Evolutionary conservation across 495 filamentous ascomycete species (phyloP).

Genomic region (Lasiosphaeris hirsuta): DNA sequence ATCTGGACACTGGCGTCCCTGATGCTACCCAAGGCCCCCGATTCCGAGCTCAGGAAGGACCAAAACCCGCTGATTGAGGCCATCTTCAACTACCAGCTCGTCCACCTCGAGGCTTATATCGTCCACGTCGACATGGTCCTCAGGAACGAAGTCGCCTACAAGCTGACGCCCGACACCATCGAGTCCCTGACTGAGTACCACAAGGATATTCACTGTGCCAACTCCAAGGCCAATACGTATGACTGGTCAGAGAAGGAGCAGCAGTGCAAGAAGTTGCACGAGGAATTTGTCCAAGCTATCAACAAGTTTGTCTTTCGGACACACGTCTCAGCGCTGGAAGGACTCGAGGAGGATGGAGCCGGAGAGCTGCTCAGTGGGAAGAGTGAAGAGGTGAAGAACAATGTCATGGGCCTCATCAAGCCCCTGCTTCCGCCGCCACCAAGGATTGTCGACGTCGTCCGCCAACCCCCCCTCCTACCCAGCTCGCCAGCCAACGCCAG

Average conservation of each 20-base stretch:
- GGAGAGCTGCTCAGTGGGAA: conserved; percentile 89
- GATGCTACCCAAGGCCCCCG: conserved; percentile 88
- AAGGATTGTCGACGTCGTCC: conserved; percentile 85
- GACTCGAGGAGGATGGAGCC: conserved; percentile 93
- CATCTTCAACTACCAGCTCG: conserved; percentile 88
- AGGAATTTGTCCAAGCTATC: conserved; percentile 93
- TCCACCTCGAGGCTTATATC: conserved; percentile 95
- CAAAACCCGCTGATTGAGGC: conserved; percentile 86
- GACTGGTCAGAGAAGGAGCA: conserved; percentile 96
- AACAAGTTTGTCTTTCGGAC: conserved; percentile 98
- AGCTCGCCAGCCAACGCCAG: conserved; percentile 74
- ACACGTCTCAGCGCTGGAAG: conserved; percentile 84
- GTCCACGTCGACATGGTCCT: conserved; percentile 99
- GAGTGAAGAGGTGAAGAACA: conserved; percentile 89
- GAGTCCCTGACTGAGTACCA: conserved; percentile 93
- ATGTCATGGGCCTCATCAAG: conserved; percentile 79
- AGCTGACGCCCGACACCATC: conserved; percentile 96
- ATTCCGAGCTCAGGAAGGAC: conserved; percentile 81
- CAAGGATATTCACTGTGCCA: conserved; percentile 91
- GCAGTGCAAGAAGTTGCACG: conserved; percentile 95
- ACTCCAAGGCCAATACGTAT: conserved; percentile 84
- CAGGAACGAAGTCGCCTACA: conserved; percentile 96
- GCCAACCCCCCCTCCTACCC: conserved; percentile 78
- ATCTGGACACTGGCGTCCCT: conserved; percentile 96
- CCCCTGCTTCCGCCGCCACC: conserved; percentile 91